Evolutionary conservation across 768 basidiomycete species (phyloP).

Genomic region (Paxillus rubicundulus): DNA sequence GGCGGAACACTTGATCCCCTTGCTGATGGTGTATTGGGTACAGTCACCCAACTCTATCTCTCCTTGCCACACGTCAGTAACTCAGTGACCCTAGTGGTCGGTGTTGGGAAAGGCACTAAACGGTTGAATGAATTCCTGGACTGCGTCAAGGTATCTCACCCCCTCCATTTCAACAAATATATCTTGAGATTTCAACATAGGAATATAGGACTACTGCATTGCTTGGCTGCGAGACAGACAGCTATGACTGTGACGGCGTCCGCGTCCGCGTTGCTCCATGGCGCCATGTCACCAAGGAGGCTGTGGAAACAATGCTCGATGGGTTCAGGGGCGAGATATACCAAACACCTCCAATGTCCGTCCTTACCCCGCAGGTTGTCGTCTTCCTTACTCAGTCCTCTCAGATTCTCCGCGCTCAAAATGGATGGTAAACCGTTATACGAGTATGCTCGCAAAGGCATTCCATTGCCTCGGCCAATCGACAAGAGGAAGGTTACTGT

Average conservation of each 20-base stretch:
- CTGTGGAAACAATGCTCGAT: slow-evolving; percentile 65
- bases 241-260: slow-evolving; percentile 88
- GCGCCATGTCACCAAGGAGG: slow-evolving; percentile 78
- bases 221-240: slow-evolving; percentile 92
- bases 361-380: not conserved
- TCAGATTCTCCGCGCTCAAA: slow-evolving; percentile 94
- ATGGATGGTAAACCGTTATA: slow-evolving; percentile 97
- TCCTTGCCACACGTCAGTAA: slow-evolving; percentile 2
- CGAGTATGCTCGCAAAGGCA: slow-evolving; percentile 90
- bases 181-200: slow-evolving; percentile 40
- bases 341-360: slow-evolving; percentile 91
- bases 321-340: slow-evolving; percentile 83
- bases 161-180: not conserved
- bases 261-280: slow-evolving; percentile 75
- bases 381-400: slow-evolving; percentile 6
- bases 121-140: slow-evolving; percentile 77
- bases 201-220: slow-evolving; percentile 91
- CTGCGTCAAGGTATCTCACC: slow-evolving; percentile 72
- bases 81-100: slow-evolving; percentile 60
- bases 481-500: slow-evolving; percentile 82
- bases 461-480: slow-evolving; percentile 92
- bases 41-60: slow-evolving; percentile 15
- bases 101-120: slow-evolving; percentile 88
- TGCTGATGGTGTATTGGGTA: slow-evolving; percentile 93
- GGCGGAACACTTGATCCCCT: slow-evolving; percentile 96